phyloP scores from a whole-genome alignment of 2,329 filamentous ascomycete genomes.

The Exserohilum rostratum region DNA sequence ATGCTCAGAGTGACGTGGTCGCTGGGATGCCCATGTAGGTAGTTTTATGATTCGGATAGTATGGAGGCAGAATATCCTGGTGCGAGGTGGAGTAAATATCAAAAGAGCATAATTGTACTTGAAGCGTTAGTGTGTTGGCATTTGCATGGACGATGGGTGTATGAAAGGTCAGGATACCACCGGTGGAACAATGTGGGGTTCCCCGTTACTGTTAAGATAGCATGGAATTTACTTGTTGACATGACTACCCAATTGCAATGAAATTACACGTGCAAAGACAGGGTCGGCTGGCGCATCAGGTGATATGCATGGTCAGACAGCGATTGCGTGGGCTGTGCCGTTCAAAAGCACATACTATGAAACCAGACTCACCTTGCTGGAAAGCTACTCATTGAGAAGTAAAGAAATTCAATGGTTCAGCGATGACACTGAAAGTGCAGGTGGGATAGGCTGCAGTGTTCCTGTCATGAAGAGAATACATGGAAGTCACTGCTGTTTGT shows the following conservation, averaged over 20 bases:
- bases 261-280: not conserved
- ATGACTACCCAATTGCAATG: not conserved
- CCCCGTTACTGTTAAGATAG: slow-evolving; percentile 9
- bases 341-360: not conserved
- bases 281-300: too few relatives aligned
- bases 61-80: slow-evolving; percentile 2
- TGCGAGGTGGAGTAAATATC: slow-evolving; percentile 13
- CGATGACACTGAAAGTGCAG: not conserved
- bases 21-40: not conserved
- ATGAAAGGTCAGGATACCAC: slow-evolving; percentile 18
- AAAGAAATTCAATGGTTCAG: not conserved
- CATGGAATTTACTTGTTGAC: slow-evolving; percentile 1
- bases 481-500: not conserved
- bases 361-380: not conserved
- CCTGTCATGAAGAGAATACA: too few relatives aligned
- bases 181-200: slow-evolving; percentile 5
- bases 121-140: slow-evolving; percentile 25
- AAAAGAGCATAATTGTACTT: slow-evolving; percentile 21
- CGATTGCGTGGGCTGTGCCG: too few relatives aligned
- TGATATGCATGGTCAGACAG: too few relatives aligned
- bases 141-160: slow-evolving; percentile 22
- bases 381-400: too few relatives aligned
- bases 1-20: not conserved
- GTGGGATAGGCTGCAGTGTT: not conserved
- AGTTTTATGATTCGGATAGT: slow-evolving; percentile 1